A percentile compares a stretch with the other conserved stretches of the same genome.
Conservation (phyloP, 257 asterid species). For the Pogostemon cablin region DNA sequence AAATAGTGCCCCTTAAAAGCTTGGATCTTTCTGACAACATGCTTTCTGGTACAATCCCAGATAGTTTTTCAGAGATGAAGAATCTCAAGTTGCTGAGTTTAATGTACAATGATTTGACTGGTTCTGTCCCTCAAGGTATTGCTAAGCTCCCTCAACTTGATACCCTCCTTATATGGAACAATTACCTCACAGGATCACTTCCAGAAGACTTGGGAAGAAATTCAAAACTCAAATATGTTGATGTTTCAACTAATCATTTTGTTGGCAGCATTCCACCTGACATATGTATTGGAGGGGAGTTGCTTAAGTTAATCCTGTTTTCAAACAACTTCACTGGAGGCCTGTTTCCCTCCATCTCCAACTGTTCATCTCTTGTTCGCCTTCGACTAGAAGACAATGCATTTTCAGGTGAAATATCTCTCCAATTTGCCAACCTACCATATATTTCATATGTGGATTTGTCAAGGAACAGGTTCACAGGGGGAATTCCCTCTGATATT, state of each 20-base stretch:
- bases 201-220: constrained; percentile 69
- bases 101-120: constrained; percentile 83
- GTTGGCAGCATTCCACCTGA: constrained; percentile 66
- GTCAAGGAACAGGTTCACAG: constrained; percentile 73
- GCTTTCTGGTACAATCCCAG: constrained; percentile 80
- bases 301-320: constrained; percentile 71
- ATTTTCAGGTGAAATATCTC: constrained; percentile 78
- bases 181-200: constrained; percentile 76
- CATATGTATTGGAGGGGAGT: constrained; percentile 67
- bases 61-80: constrained; percentile 70
- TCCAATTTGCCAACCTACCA: constrained; percentile 50
- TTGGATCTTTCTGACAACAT: constrained; percentile 96
- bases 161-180: constrained; percentile 82
- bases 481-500: constrained; percentile 67
- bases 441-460: constrained; percentile 71
- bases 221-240: constrained; percentile 69
- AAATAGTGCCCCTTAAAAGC: constrained; percentile 60
- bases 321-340: constrained; percentile 81
- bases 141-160: constrained; percentile 80
- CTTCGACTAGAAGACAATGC: constrained; percentile 79
- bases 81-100: constrained; percentile 74
- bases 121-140: constrained; percentile 79
- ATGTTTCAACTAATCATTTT: constrained; percentile 81
- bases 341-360: constrained; percentile 72
- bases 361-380: constrained; percentile 87